Evolutionary conservation across 192 early-diverging fungal genomes (phyloP).

Genomic region (Podochytrium sp.): DNA sequence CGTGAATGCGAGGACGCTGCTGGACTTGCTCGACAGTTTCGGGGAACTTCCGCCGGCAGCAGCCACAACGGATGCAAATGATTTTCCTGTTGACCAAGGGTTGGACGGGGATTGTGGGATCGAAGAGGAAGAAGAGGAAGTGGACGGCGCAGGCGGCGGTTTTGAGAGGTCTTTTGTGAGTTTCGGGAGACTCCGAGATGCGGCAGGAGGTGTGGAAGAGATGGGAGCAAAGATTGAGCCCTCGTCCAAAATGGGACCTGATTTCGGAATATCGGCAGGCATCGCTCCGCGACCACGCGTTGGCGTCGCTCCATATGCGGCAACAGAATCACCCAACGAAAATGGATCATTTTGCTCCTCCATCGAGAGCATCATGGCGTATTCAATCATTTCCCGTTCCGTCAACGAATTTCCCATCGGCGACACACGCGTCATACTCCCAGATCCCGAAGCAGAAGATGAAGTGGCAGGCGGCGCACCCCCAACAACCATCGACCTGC

Average conservation of each 20-base stretch:
- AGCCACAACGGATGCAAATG: conserved; percentile 16
- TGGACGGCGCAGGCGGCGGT: not conserved
- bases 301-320: not conserved
- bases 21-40: not conserved
- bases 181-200: not conserved
- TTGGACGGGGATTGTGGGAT: conserved; percentile 1
- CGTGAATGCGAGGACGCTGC: not conserved
- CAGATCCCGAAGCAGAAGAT: not conserved
- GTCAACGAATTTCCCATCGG: not conserved
- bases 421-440: not conserved
- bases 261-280: not conserved
- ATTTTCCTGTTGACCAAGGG: conserved; percentile 16
- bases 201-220: not conserved
- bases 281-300: not conserved
- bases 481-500: not conserved
- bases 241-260: not conserved
- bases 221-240: not conserved
- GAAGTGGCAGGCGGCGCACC: not conserved
- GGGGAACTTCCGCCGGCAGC: not conserved
- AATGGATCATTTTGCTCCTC: conserved; percentile 21
- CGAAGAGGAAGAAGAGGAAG: not conserved
- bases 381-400: conserved; percentile 30
- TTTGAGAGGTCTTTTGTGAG: not conserved
- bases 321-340: not conserved
- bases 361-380: conserved; percentile 35